These are phyloP conservation scores for Pseudogymnoascus sp. DNA, from an alignment of 2,329 filamentous ascomycete genomes.

Conservation along the genomic window DNA sequence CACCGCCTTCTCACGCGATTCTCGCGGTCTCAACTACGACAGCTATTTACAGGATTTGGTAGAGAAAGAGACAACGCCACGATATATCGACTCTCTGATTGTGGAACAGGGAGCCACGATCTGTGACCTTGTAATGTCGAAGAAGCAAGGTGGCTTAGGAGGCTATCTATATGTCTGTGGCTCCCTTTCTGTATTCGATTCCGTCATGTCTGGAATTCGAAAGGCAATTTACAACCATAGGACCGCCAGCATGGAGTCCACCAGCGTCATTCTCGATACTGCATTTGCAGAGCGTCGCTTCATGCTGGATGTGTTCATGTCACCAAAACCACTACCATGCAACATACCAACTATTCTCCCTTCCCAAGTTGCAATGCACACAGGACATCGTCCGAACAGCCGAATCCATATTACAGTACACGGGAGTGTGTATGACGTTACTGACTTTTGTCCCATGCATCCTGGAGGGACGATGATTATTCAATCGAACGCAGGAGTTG, in stretches of 20 bases:
- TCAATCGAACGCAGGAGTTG: constrained; percentile 47
- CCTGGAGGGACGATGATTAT: constrained; percentile 47
- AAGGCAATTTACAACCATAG: constrained; percentile 48
- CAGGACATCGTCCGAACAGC: constrained; percentile 40
- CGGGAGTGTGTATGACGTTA: constrained; percentile 47
- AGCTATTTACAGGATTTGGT: constrained; percentile 35
- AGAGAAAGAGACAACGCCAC: constrained; percentile 41
- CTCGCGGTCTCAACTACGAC: constrained; percentile 41
- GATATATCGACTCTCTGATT: constrained; percentile 47
- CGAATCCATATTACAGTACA: constrained; percentile 47
- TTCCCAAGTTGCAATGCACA: constrained; percentile 43
- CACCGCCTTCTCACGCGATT: constrained; percentile 46
- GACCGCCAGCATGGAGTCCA: constrained; percentile 44
- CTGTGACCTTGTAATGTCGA: constrained; percentile 50
- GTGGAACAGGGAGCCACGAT: constrained; percentile 44
- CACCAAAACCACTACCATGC: constrained; percentile 44
- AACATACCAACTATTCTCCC: constrained; percentile 43
- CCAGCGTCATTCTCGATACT: constrained; percentile 43
- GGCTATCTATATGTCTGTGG: constrained; percentile 44
- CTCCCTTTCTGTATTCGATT: constrained; percentile 43
- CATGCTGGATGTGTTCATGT: constrained; percentile 53
- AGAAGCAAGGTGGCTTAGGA: constrained; percentile 45
- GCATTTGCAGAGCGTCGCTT: constrained; percentile 49
- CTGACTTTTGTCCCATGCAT: constrained; percentile 47
- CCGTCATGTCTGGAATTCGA: constrained; percentile 49